Conservation (phyloP, 805 yeast species). For the Candida montana region DNA sequence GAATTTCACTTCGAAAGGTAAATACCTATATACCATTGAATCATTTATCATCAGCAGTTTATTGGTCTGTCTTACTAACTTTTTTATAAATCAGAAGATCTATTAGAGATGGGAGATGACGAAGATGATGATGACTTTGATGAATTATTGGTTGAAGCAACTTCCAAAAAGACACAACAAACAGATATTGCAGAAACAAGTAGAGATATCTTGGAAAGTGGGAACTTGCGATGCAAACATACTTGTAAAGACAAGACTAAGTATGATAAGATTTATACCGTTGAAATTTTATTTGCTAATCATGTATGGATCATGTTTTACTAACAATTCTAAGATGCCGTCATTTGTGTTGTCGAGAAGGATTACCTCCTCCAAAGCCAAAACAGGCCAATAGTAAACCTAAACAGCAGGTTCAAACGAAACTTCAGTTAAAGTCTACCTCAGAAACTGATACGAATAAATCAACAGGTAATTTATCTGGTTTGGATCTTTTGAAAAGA, state of each 20-base stretch:
- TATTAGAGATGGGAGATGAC: constrained; percentile 16
- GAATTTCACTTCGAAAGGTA: neutral
- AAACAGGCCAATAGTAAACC: neutral
- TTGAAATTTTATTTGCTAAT: too few species aligned
- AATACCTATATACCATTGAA: constrained; percentile 1
- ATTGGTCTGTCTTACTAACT: constrained; percentile 4
- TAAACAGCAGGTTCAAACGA: neutral
- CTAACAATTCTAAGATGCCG: constrained; percentile 31
- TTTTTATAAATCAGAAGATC: constrained; percentile 11
- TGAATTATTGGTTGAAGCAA: constrained; percentile 23
- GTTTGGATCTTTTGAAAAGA: constrained; percentile 7
- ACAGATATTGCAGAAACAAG: neutral
- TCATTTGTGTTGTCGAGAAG: constrained; percentile 44
- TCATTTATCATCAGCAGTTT: neutral
- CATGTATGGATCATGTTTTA: too few species aligned
- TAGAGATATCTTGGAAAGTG: constrained; percentile 26
- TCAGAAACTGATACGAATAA: neutral
- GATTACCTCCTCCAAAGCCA: constrained; percentile 25
- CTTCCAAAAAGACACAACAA: constrained; percentile 2
- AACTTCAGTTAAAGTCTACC: neutral
- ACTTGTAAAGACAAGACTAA: constrained; percentile 32
- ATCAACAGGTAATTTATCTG: constrained; percentile 1
- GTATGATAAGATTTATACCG: too few species aligned
- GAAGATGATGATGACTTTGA: constrained; percentile 26
- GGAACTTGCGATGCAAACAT: constrained; percentile 34